Evolutionary conservation across 2,329 filamentous ascomycete species (phyloP).

Genomic region (Aureobasidium sp.): DNA sequence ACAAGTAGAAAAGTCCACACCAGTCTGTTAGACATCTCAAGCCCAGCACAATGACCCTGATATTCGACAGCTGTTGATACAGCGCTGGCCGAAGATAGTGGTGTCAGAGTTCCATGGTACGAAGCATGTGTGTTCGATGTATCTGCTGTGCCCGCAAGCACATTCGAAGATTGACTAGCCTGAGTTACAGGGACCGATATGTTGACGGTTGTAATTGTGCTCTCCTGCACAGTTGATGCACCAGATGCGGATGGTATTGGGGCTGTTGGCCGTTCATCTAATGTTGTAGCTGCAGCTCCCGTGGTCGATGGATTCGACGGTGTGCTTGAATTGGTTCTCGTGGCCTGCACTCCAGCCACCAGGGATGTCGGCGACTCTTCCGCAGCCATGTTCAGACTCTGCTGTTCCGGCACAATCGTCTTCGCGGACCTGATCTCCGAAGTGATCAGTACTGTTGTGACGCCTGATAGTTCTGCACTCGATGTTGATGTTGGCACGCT

Average conservation of each 20-base stretch:
- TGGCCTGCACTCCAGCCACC: not conserved
- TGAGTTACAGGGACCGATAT: no score
- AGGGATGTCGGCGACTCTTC: not conserved
- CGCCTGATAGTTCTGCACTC: not conserved
- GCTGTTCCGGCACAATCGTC: not conserved
- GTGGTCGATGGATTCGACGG: not conserved
- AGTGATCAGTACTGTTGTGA: not conserved
- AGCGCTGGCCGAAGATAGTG: no score
- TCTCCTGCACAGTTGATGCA: not conserved
- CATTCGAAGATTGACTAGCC: no score
- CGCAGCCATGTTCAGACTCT: not conserved
- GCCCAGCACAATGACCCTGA: no score
- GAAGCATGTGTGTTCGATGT: no score
- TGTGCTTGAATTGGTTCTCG: not conserved
- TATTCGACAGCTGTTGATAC: no score
- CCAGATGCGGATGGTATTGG: not conserved
- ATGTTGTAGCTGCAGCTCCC: fast-evolving
- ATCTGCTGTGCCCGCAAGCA: no score
- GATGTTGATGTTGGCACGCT: not conserved
- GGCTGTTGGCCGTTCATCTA: not conserved
- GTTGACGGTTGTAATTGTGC: no score
- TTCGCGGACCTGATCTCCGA: not conserved
- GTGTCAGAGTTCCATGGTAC: no score
- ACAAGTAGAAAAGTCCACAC: no score
- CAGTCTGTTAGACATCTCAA: no score